Evolutionary conservation across 1,139 yeast genomes (phyloP), one percentile per base, ranked within the genome.

Genomic region (Candida sp.): DNA sequence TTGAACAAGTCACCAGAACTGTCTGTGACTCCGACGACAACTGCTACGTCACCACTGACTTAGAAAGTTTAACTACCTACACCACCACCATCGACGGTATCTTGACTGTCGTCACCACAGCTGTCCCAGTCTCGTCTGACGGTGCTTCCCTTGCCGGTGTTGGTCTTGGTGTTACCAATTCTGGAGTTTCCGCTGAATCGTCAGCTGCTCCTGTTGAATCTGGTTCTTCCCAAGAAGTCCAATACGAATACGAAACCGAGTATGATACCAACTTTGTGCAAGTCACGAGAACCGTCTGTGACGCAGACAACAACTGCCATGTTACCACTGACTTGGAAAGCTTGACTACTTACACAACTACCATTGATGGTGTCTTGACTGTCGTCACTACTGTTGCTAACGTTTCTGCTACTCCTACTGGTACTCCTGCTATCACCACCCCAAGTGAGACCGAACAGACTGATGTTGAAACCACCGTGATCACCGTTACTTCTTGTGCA

Each of bases 401-500:
- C 17, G 47, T 53, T 27, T 31, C 53, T 28, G 26, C 48, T 12
- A 72, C 77, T 12, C 57, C 67, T 53, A 28, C 31, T 28, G 12
- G 11, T 17, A 17, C 47, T 22, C 31, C 44, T 34, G n/a, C 54
- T 9, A 30, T 54, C 40, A 39, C 51, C 35, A 47, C 38, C 40
- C 39, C 51, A 34, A 48, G 27, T 47, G 42, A 32, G 23, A 47
- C 32, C 35, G 33, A 39, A 32, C 55, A 53, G 44, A 57, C 62
- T 54, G 60, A 46, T 47, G 57, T 56, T 45, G 38, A 55, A 22
- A 66, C 64, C 39, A 65, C 70, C 53, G 63, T 72, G 48, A 60
- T 63, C 41, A 63, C 85, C 63, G 70, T 80, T 68, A 80, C 85
- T 53, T 72, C 79, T 48, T 81, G 86, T 69, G 61, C 67, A 42